Base-by-base conservation (phyloP, 768 basidiomycete species). In the Pholiota conissans region DNA sequence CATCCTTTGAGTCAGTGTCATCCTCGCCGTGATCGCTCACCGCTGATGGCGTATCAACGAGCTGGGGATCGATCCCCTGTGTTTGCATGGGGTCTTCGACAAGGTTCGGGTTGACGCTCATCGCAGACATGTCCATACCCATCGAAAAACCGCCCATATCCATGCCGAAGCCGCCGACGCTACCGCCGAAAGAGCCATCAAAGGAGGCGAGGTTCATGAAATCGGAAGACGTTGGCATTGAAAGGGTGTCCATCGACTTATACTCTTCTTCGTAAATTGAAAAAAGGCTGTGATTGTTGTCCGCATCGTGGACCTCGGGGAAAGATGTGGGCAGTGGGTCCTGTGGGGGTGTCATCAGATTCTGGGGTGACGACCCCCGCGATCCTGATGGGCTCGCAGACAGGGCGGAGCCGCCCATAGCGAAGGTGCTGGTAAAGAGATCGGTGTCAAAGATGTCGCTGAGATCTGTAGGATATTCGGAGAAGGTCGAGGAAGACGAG, bases 361-460 rank as follows among this genome's bases (percentile, higher is more conserved):
- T 69, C 53, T 74, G 65, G 37, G 82, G 73, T 52, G 81, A 74
- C 58, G 81, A 77, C 7, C 78, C 76, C 32, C 75, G 71, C 0
- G 79, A 76, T 14, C 74, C 73, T 18, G 76, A 65, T 6, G 78
- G 73, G 16, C 77, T 67, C n/a, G 75, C 65, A 0, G 78, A 75
- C 26, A 69, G 64, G 20, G 65, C 57, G 37, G 70, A 61, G 37
- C 49, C 61, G 40, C 63, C 56, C 7, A 63, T 61, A 51, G 68
- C 60, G 42, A 69, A 61, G 53, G 65, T 70, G 61, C 69, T 69
- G 27, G 67, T 68, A 55, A 83, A 79, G 55, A 84, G 77, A 59
- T 90, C 88, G 49, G 86, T 76, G 68, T 89, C 82, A 73, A 90
- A 82, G 62, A 87, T 81, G 65, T 89, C 86, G 67, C 78, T 81